Conservation (phyloP, 2,329 filamentous ascomycete species). For the Curvularia spicifera region DNA sequence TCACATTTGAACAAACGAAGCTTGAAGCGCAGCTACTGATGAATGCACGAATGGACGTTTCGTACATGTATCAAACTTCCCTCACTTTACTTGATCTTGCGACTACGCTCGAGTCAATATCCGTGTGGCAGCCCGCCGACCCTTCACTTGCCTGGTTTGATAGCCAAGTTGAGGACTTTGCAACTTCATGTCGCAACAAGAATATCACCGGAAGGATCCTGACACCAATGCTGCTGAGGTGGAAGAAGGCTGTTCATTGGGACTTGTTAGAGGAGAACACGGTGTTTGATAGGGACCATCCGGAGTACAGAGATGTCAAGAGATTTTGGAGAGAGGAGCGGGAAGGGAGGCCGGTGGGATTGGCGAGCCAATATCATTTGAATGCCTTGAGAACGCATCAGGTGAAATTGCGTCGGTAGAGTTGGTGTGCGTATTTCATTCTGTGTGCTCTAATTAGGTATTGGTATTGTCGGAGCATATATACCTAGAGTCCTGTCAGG, state of each 20-base stretch:
- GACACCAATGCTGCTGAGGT: slow-evolving; percentile 33
- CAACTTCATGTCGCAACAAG: slow-evolving; percentile 35
- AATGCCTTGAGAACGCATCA: slow-evolving; percentile 21
- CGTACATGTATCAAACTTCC: slow-evolving; percentile 31
- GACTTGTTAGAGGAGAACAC: slow-evolving; percentile 33
- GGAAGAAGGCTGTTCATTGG: slow-evolving; percentile 31
- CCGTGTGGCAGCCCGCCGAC: slow-evolving; percentile 39
- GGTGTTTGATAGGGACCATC: slow-evolving; percentile 22
- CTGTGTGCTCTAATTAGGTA: no score
- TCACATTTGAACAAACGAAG: slow-evolving; percentile 27
- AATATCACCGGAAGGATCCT: slow-evolving; percentile 26
- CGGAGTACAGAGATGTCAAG: slow-evolving; percentile 4
- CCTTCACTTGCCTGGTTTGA: slow-evolving; percentile 32
- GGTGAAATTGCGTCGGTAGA: slow-evolving; percentile 13
- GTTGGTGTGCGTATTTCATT: no score
- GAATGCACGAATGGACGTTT: slow-evolving; percentile 37
- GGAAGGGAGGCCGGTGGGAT: slow-evolving; percentile 28
- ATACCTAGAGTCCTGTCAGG: no score
- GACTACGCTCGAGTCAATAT: slow-evolving; percentile 27
- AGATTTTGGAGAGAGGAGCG: slow-evolving; percentile 29
- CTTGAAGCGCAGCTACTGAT: slow-evolving; percentile 20
- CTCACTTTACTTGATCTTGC: slow-evolving; percentile 29
- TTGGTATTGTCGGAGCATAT: no score
- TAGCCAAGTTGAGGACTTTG: slow-evolving; percentile 31
- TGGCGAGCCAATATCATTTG: slow-evolving; percentile 37